Evolutionary conservation across 2,329 filamentous ascomycete genomes (phyloP), one percentile per base, ranked within the genome.

Genomic region (Eutypa lata): DNA sequence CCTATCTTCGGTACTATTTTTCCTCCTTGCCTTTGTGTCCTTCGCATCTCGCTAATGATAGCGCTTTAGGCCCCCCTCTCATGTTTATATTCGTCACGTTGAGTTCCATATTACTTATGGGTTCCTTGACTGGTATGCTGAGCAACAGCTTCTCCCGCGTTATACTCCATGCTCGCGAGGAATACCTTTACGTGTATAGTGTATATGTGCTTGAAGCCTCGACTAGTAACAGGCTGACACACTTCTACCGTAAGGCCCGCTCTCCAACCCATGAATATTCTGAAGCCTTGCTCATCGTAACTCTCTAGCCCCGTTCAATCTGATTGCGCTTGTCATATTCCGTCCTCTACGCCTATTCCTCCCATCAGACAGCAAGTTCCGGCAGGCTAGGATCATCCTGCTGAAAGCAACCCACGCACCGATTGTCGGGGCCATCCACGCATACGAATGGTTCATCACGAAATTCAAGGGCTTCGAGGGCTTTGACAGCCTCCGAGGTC

Each of bases 91-190:
- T 93, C 70, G 82, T 93, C 57, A 88, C 81, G 22, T 76, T 93
- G 64, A 90, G 88, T 43, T 89, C 89, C 53, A 90, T 93, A 61
- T 76, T 94, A 7, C 78, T 94, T 31, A 88, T 90, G 71, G 90
- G 89, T 48, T 89, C 87, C 19, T 73, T 92, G 58, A 91, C 90
- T 37, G 87, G 86, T 76, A 85, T 91, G 73, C 76, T 92, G 53
- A 89, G 85, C 63, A 91, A 90, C 73, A 89, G 84, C 66, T 86
- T 91, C 70, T 82, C 79, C 16, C 78, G 82, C 50, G 79, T 86
- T 61, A 86, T 85, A 61, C 77, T 76, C 48, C 82, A 85, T 59
- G 83, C 84, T 38, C 78, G 78, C 53, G 89, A 91, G 64, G 89
- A 93, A 68, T 92, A 92, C 64, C 77, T 92, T 33, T 91, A 89